Base-by-base conservation (phyloP, 306 rosid species). In the Cucurbita pepo region DNA sequence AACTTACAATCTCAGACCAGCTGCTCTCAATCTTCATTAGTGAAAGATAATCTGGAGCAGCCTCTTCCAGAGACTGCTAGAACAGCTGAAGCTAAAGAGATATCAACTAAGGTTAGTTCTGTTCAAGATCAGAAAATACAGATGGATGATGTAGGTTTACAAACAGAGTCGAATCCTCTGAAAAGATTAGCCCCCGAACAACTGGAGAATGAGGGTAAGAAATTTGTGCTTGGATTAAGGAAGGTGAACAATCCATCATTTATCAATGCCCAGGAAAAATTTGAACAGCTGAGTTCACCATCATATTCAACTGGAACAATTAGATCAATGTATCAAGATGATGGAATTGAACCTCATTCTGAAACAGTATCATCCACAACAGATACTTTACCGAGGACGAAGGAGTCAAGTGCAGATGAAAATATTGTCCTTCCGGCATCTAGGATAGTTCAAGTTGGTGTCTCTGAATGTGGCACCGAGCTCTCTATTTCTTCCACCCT, bases 401-500 rank as follows among this genome's bases (percentile, higher is more conserved):
- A 81, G 78, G 96, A 89, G 73, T 40, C 37, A 2, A 41, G 74
- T 38, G 21, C 56, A 12, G 75, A 72, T 56, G 96, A 89, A 69
- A 89, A 81, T 80, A 52, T 82, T 43, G 67, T 78, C 74, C 62
- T 53, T 51, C 77, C 54, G 84, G 84, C 72, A 84, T 86, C 85
- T 12, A 83, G 80, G 69, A 60, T 21, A 7, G 40, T 59, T 76
- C 84, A 81, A 52, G 56, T 86, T 55, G 88, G 86, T 76, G 96
- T 86, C 71, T 88, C 97, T 70, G 96, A 89, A 72, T 86, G 91
- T 84, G 88, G 91, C 71, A 87, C 92, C 1, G 97, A 91, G 63
- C 90, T 91, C 50, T 91, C 96, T 57, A 78, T 95, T 60, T 79
- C 97, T 67, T 95, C 99, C 34, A 89, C 96, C 16, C 91, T 95